These are phyloP conservation scores for Kentomonas sorsogonicus DNA, from an alignment of 208 protist species.

Conservation along the genomic window DNA sequence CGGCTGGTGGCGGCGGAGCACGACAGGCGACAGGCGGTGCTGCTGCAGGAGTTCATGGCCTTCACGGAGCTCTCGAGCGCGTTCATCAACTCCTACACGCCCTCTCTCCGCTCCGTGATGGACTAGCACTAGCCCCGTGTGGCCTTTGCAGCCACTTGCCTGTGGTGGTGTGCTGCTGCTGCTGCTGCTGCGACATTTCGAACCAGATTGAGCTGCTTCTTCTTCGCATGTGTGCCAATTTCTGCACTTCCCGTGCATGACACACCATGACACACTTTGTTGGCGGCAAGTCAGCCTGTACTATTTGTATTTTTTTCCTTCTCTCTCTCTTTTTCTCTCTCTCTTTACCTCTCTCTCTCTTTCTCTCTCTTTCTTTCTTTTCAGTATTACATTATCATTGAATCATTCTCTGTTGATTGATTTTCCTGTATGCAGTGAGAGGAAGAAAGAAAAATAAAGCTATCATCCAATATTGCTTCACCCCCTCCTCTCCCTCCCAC, in stretches of 20 bases:
- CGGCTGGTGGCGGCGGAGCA: slow-evolving; percentile 18
- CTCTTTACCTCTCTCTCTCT: neutral
- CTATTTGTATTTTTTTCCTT: neutral
- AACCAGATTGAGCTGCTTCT: too few relatives aligned
- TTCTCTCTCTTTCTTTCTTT: slow-evolving; percentile 10
- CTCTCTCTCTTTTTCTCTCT: neutral
- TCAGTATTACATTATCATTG: slow-evolving; percentile 1
- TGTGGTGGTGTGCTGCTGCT: too few relatives aligned
- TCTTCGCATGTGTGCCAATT: neutral
- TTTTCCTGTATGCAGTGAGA: neutral
- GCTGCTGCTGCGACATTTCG: too few relatives aligned
- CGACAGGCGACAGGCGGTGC: slow-evolving; percentile 15
- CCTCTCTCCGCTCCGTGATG: too few relatives aligned
- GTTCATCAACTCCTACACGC: neutral
- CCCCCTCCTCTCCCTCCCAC: too few relatives aligned
- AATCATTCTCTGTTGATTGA: neutral
- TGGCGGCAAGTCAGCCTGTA: too few relatives aligned
- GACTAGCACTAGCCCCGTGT: too few relatives aligned
- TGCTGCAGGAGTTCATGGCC: slow-evolving; percentile 15
- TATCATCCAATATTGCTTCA: too few relatives aligned
- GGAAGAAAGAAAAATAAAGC: neutral
- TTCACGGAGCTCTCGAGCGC: slow-evolving; percentile 14
- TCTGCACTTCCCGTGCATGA: neutral
- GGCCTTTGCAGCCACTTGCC: too few relatives aligned
- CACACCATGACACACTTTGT: neutral